Conservation (phyloP, 768 basidiomycete genomes). For the Tulasnella sp. region DNA sequence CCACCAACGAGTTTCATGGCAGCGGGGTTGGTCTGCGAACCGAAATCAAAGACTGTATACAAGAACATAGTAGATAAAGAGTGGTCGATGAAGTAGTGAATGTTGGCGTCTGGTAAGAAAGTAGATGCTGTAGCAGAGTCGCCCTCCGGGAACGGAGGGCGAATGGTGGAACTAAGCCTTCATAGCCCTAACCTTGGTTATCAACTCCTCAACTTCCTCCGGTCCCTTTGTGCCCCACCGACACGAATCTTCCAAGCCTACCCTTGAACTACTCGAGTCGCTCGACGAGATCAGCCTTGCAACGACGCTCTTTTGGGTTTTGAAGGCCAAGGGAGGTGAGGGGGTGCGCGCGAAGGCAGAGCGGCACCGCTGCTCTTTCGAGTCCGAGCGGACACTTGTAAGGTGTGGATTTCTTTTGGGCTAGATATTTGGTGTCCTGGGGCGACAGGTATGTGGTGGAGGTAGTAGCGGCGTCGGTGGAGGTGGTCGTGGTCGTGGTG, state of each 20-base stretch:
- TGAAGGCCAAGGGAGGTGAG: no score
- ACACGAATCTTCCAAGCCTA: background rate
- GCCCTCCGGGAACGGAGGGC: no score
- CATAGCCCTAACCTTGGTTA: background rate
- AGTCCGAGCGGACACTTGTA: background rate
- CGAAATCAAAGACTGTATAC: no score
- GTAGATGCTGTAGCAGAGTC: no score
- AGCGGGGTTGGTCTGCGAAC: no score
- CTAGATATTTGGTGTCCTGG: background rate
- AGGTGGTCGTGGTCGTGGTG: background rate
- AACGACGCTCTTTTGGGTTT: background rate
- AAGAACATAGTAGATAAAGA: no score
- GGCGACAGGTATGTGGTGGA: background rate
- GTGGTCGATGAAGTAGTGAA: no score
- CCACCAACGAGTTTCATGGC: no score
- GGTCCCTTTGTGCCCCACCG: slow-evolving; percentile 9
- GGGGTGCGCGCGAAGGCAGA: background rate
- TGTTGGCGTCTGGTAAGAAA: no score
- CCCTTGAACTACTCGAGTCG: background rate
- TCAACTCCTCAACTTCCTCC: slow-evolving; percentile 9
- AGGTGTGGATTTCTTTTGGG: background rate
- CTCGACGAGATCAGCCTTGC: background rate
- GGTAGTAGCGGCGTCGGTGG: background rate
- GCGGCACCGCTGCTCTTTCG: background rate
- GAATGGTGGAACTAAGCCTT: background rate